These are phyloP conservation scores for Hypoxylon sp. DNA, from an alignment of 2,329 filamentous ascomycete genomes.

Conservation along the genomic window DNA sequence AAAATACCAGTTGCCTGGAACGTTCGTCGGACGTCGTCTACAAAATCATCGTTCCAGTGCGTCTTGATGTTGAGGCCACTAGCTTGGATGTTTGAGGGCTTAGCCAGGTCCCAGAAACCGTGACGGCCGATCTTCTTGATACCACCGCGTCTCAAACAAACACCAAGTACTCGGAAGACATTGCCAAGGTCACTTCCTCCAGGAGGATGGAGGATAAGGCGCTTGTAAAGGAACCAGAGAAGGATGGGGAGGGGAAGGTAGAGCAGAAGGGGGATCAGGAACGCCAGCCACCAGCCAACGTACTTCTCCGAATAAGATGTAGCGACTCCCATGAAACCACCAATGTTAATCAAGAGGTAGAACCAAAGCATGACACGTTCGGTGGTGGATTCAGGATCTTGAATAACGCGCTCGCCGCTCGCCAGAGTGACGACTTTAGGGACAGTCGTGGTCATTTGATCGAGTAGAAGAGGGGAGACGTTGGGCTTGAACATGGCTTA, in stretches of 20 bases:
- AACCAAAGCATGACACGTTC: conserved; percentile 78
- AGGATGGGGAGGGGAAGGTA: conserved; percentile 61
- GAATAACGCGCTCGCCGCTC: conserved; percentile 75
- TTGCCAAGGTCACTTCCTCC: conserved; percentile 63
- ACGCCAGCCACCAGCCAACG: conserved; percentile 66
- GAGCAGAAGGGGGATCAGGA: conserved; percentile 61
- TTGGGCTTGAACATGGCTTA: conserved; percentile 77
- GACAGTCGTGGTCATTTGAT: conserved; percentile 73
- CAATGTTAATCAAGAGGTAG: conserved; percentile 70
- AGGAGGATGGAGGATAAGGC: conserved; percentile 61
- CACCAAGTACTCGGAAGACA: conserved; percentile 59
- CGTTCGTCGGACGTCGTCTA: conserved; percentile 74
- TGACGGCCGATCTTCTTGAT: conserved; percentile 57
- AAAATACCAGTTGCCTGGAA: conserved; percentile 73
- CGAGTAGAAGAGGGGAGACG: conserved; percentile 76
- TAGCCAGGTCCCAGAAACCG: conserved; percentile 72
- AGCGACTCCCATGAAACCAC: conserved; percentile 66
- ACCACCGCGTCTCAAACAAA: conserved; percentile 60
- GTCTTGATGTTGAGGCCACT: conserved; percentile 57
- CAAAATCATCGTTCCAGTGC: conserved; percentile 76
- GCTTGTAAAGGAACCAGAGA: conserved; percentile 60
- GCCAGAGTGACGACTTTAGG: conserved; percentile 65
- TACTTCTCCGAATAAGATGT: conserved; percentile 69
- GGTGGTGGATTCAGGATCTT: conserved; percentile 76
- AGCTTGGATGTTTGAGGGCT: conserved; percentile 68